Evolutionary conservation across 164 flowering plant genomes (phyloP), one percentile per base, ranked within the genome.

Genomic region (Vitis rupestris): DNA sequence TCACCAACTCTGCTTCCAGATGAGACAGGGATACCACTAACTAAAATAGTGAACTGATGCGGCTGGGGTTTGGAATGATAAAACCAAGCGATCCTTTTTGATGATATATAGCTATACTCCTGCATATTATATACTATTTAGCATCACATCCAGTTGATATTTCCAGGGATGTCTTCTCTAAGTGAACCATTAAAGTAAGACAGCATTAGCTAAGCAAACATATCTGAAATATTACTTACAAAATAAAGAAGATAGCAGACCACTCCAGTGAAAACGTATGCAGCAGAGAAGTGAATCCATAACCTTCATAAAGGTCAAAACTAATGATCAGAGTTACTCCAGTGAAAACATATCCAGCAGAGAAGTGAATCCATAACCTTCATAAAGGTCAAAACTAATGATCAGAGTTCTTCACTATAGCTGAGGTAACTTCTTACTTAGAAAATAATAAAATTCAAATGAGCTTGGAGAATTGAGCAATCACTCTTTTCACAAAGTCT

Each of bases 271-370:
- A 93, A 77, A 67, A 82, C 23, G 77, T 93, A 95, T 31, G 83
- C 88, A 65, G 94, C 90, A 80, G 79, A 80, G 69, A 91, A 94
- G 83, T 94, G 99, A 76, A 90, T 70, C 99, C 99, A 94, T 70
- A 94, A 85, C 96, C 99, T 94, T 75, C 70, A 85, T 50, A 78
- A 67, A 66, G 44, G 61, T 55, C 58, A 78, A 73, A 62, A 17
- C 8, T 31, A 64, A 50, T 37, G 44, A 37, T 37, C 44, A 37
- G 44, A 37, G 44, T 37, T 59, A 83, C 78, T 50, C 81, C 96
- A 47, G 96, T 90, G 82, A 93, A 77, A 67, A 82, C 30, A 79
- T 93, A 95, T 44, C 82, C 88, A 65, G 94, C 90, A 81, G 79
- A 80, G 69, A 91, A 94, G 83, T 94, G 99, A 76, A 85, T 74